Base-by-base conservation (phyloP, 495 filamentous ascomycete genomes). In the Tuber melanosporum region DNA sequence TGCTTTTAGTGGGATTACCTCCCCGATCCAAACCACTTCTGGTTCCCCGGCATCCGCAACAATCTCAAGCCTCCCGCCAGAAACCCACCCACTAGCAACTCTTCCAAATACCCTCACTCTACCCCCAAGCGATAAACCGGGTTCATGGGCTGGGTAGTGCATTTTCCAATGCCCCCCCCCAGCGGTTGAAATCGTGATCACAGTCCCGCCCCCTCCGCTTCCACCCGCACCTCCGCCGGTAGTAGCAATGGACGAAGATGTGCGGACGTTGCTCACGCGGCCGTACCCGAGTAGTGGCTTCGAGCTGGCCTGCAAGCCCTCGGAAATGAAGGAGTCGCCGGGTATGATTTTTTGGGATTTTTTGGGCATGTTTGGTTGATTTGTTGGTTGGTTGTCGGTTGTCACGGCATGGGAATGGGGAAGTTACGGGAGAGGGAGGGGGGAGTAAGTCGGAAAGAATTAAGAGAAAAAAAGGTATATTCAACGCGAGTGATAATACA, bases 391-490 rank as follows among this genome's bases (percentile, higher is more conserved):
- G 22, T 32, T 19, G 57, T 66, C 17, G 57, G 57, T 26, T 66
- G 57, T 19, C 57, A 66, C 57, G 57, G 26, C 15, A 36, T 6
- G 26, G 57, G 57, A 41, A 41, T 41, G 39, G 39, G 39, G 39
- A 4, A 0, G 52, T 22, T 12, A 57, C n/a, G 52, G n/a, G 22
- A n/a, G 9, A 10, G 9, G 52, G 22, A 26, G 8, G 47, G n/a
- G 26, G n/a, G n/a, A 14, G 47, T n/a, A 10, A 52, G n/a, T 66
- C 32, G 26, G 57, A 4, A 36, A 71, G 57, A 36, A 32, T 26
- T 70, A 15, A 70, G 32, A 43, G 32, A 74, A 69, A 70, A 74
- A 74, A 17, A 43, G 57, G 57, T 66, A 66, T 66, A 66, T 66
- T 66, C 57, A 66, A 36, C 1, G 57, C 57, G 57, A 36, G 57